A percentile compares a stretch with the other conserved stretches of the same genome.
Evolutionary conservation across 768 basidiomycete genomes (phyloP).

Genomic region (Pulveroboletus sp.): DNA sequence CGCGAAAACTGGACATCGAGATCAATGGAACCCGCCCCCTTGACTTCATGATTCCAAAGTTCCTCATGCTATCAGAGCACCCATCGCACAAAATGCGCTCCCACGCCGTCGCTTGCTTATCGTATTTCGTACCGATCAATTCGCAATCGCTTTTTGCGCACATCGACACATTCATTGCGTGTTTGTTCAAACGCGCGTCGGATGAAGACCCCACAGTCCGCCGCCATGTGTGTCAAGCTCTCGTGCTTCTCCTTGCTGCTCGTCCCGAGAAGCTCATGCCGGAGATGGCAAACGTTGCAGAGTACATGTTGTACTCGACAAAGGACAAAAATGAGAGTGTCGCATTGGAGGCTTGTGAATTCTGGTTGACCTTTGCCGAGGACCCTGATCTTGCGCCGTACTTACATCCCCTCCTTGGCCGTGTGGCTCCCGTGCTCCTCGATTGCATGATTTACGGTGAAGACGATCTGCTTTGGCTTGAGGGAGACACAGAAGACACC

Average conservation of each 20-base stretch:
- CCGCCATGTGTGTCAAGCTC: constrained; percentile 91
- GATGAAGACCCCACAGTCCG: constrained; percentile 94
- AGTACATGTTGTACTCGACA: constrained; percentile 98
- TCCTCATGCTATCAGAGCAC: constrained; percentile 84
- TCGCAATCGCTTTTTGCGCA: constrained; percentile 85
- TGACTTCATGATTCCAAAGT: constrained; percentile 95
- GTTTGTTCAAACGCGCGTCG: constrained; percentile 90
- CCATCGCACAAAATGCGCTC: constrained; percentile 84
- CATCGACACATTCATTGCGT: constrained; percentile 90
- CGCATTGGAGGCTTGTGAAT: constrained; percentile 97
- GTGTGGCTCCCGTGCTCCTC: constrained; percentile 90
- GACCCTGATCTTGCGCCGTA: constrained; percentile 82
- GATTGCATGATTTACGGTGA: constrained; percentile 98
- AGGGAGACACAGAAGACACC: constrained; percentile 86
- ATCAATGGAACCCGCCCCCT: constrained; percentile 90
- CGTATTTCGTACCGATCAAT: constrained; percentile 85
- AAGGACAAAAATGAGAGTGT: constrained; percentile 97
- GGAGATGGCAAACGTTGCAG: constrained; percentile 90
- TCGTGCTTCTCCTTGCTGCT: constrained; percentile 87
- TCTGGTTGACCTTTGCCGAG: constrained; percentile 99
- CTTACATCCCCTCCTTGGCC: constrained; percentile 81
- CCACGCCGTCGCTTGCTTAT: constrained; percentile 90
- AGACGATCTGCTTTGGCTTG: constrained; percentile 92
- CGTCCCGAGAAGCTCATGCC: constrained; percentile 96
- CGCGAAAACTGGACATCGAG: constrained; percentile 90